Percentiles rank a stretch among this genome's conserved stretches.
Evolutionary conservation across 2,329 filamentous ascomycete species (phyloP).

Genomic region (Trichoderma afroharzianum): DNA sequence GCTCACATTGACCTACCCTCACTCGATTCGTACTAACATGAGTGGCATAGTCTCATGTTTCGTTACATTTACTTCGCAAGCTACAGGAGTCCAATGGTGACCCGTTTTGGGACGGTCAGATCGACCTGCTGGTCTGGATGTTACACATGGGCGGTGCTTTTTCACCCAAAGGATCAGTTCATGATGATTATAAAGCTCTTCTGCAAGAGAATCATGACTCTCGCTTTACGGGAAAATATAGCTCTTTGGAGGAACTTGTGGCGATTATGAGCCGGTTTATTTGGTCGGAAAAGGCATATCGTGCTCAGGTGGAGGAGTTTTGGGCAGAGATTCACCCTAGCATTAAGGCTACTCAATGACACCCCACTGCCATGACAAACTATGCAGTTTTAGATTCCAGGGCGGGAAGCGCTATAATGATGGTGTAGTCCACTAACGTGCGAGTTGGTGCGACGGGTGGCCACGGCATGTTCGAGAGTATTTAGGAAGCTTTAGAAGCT

Average conservation of each 20-base stretch:
- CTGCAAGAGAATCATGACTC: not conserved
- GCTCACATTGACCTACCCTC: too few species aligned
- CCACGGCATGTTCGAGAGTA: too few species aligned
- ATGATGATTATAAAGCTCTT: not conserved
- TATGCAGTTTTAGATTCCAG: too few species aligned
- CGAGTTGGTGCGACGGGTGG: too few species aligned
- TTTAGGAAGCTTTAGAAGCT: too few species aligned
- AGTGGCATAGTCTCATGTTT: not conserved
- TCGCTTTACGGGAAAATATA: not conserved
- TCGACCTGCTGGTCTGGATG: not conserved
- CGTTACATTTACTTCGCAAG: not conserved
- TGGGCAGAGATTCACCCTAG: not conserved
- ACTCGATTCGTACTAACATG: not conserved
- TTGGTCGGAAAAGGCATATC: not conserved
- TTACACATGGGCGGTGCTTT: not conserved
- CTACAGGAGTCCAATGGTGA: not conserved
- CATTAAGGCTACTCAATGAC: too few species aligned
- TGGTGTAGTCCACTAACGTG: too few species aligned
- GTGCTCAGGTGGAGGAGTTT: not conserved
- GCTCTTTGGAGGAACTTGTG: not conserved
- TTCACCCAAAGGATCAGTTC: not conserved
- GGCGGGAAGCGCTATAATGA: too few species aligned
- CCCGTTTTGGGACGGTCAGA: not conserved
- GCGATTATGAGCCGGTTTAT: not conserved
- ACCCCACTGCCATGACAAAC: too few species aligned